Percentiles rank a stretch among this genome's conserved stretches.
phyloP scores from a whole-genome alignment of 2,329 filamentous ascomycete species.

The Simplicillium sp. region DNA sequence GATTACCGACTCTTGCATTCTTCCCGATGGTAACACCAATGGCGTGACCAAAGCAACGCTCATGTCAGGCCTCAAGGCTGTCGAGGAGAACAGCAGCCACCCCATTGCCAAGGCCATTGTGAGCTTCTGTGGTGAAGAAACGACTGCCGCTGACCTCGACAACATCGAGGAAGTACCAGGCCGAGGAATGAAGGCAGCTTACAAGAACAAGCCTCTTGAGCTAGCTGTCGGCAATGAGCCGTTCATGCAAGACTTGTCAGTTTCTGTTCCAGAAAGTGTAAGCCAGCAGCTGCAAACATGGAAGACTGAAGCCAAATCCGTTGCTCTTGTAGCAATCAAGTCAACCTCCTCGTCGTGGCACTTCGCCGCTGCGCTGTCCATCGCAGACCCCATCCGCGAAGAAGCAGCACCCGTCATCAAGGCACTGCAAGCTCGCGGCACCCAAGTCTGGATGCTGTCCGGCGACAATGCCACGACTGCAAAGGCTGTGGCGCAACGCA shows the following conservation, averaged over 20 bases:
- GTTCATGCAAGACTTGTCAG: slow-evolving; percentile 46
- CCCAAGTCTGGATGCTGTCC: slow-evolving; percentile 84
- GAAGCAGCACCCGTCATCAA: slow-evolving; percentile 59
- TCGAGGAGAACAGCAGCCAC: slow-evolving; percentile 67
- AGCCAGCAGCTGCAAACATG: slow-evolving; percentile 36
- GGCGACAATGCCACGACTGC: slow-evolving; percentile 87
- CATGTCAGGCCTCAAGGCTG: slow-evolving; percentile 44
- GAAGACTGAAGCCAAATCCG: slow-evolving; percentile 55
- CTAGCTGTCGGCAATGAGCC: slow-evolving; percentile 65
- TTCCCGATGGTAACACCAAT: slow-evolving; percentile 17
- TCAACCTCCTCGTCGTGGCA: slow-evolving; percentile 24
- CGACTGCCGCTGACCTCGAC: slow-evolving; percentile 22
- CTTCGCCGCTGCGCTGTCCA: slow-evolving; percentile 59
- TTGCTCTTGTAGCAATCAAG: slow-evolving; percentile 47
- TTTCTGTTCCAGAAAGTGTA: slow-evolving; percentile 26
- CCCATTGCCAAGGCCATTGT: slow-evolving; percentile 65
- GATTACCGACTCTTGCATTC: slow-evolving; percentile 47
- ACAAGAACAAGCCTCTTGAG: slow-evolving; percentile 28
- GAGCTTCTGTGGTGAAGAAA: slow-evolving; percentile 41
- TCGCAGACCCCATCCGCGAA: slow-evolving; percentile 71
- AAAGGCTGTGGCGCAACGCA: slow-evolving; percentile 61
- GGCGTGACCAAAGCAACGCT: slow-evolving; percentile 20
- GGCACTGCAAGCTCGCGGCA: slow-evolving; percentile 53
- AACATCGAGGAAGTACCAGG: slow-evolving; percentile 59
- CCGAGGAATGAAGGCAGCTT: slow-evolving; percentile 56